Evolutionary conservation across 2,329 filamentous ascomycete genomes (phyloP).

Genomic region (Pyricularia sp.): DNA sequence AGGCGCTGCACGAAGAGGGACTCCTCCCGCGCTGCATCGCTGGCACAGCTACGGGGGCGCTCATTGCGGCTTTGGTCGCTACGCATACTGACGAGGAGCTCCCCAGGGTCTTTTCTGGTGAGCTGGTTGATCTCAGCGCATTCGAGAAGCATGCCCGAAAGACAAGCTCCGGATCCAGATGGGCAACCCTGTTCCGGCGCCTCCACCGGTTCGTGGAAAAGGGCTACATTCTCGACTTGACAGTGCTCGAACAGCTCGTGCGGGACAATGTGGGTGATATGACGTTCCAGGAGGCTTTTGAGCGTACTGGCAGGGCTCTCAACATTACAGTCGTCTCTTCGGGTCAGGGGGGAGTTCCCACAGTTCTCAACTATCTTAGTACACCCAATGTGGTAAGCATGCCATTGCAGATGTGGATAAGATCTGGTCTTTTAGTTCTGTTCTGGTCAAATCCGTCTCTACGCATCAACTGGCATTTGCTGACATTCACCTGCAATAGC

Average conservation of each 20-base stretch:
- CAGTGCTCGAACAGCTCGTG: conserved; percentile 75
- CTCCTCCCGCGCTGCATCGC: conserved; percentile 84
- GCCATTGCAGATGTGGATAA: background rate
- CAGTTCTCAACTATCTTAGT: conserved; percentile 83
- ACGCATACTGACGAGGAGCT: conserved; percentile 83
- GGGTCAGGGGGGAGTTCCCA: conserved; percentile 66
- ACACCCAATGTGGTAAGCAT: conserved; percentile 78
- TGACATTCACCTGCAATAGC: conserved; percentile 26
- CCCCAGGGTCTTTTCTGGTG: conserved; percentile 64
- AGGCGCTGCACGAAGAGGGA: conserved; percentile 71
- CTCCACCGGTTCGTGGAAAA: conserved; percentile 60
- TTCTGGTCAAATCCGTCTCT: background rate
- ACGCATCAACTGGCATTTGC: background rate
- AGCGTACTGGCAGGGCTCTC: conserved; percentile 72
- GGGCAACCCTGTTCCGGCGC: conserved; percentile 56
- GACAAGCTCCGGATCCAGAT: conserved; percentile 14
- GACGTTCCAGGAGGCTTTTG: conserved; percentile 89
- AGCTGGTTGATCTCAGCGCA: conserved; percentile 73
- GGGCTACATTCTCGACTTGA: conserved; percentile 77
- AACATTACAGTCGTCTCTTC: conserved; percentile 86
- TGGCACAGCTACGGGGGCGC: conserved; percentile 79
- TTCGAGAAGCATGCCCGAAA: conserved; percentile 38
- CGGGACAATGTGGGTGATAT: conserved; percentile 77
- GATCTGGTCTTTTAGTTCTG: background rate
- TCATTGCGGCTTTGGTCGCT: conserved; percentile 81